Percentiles rank a stretch among this genome's conserved stretches.
Conservation (phyloP, 176 grass and related monocot species). For the Ananas comosus region DNA sequence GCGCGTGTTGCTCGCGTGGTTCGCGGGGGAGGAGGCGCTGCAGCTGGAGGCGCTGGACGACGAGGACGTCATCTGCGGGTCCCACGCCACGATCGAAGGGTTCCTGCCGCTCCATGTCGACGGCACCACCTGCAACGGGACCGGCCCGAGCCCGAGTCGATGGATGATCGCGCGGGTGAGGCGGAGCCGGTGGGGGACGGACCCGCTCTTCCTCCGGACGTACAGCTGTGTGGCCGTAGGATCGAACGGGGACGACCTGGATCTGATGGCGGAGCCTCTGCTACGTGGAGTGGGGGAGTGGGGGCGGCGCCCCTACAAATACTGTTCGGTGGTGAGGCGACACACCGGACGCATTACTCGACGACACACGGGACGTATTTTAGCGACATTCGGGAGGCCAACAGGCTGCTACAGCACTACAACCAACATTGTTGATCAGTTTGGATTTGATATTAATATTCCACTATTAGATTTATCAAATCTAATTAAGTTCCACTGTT, state of each 20-base stretch:
- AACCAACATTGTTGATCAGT: no score
- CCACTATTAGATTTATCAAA: no score
- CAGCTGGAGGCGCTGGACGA: constrained; percentile 66
- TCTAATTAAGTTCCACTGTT: no score
- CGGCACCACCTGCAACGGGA: background rate
- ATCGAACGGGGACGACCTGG: constrained; percentile 61
- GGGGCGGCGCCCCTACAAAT: constrained; percentile 23
- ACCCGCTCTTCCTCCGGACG: constrained; percentile 70
- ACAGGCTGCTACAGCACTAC: constrained; percentile 49
- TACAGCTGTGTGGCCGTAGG: constrained; percentile 84
- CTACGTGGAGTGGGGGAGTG: background rate
- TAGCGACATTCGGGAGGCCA: constrained; percentile 66
- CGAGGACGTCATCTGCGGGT: constrained; percentile 41
- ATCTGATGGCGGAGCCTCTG: constrained; percentile 74
- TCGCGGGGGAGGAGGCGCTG: constrained; percentile 61
- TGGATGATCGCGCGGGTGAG: constrained; percentile 40
- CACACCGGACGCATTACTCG: constrained; percentile 77
- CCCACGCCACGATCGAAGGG: constrained; percentile 33
- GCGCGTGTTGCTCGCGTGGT: constrained; percentile 60
- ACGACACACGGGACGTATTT: constrained; percentile 79
- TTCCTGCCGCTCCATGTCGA: constrained; percentile 24
- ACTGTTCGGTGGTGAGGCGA: constrained; percentile 87
- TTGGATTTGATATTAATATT: no score
- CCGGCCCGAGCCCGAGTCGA: background rate
- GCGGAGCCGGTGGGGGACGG: constrained; percentile 57